These are phyloP conservation scores for Claviceps paspali DNA, from an alignment of 2,329 filamentous ascomycete genomes.

Conservation along the genomic window DNA sequence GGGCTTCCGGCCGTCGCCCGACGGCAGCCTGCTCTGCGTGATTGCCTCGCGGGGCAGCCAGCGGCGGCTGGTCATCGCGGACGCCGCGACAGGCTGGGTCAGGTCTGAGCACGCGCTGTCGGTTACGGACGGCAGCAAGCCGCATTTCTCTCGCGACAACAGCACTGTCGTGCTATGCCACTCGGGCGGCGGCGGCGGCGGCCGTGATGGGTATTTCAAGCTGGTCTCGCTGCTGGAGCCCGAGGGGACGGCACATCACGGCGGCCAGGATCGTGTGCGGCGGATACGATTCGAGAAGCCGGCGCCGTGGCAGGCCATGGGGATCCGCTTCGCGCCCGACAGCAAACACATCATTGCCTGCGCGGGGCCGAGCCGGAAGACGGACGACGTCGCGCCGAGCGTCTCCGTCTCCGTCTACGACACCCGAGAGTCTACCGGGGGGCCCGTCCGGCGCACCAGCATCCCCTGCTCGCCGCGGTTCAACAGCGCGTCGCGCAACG, in stretches of 20 bases:
- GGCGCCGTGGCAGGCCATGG: slow-evolving; percentile 2
- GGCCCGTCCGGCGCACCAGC: neutral
- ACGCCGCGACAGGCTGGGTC: slow-evolving; percentile 5
- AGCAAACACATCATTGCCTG: slow-evolving; percentile 4
- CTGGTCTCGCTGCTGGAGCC: neutral
- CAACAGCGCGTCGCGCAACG: neutral
- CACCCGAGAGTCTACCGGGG: neutral
- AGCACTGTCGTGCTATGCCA: slow-evolving; percentile 3
- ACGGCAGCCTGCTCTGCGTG: slow-evolving; percentile 4
- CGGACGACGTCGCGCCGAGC: neutral
- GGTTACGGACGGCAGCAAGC: slow-evolving; percentile 3
- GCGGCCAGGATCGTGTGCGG: neutral
- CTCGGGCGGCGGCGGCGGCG: neutral
- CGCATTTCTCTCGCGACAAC: slow-evolving; percentile 4
- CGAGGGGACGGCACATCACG: neutral
- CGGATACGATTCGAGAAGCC: slow-evolving; percentile 1
- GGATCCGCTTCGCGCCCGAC: slow-evolving; percentile 4
- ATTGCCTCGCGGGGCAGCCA: slow-evolving; percentile 1
- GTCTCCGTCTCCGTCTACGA: slow-evolving; percentile 4
- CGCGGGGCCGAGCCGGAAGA: slow-evolving; percentile 1
- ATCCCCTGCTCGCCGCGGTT: slow-evolving; percentile 1
- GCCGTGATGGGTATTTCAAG: neutral
- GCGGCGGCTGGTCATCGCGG: slow-evolving; percentile 3
- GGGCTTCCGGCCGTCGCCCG: slow-evolving; percentile 3
- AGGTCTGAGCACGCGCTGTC: slow-evolving; percentile 1